Conservation (phyloP, 2,329 filamentous ascomycete genomes). For the Chalaropsis ovoidea region DNA sequence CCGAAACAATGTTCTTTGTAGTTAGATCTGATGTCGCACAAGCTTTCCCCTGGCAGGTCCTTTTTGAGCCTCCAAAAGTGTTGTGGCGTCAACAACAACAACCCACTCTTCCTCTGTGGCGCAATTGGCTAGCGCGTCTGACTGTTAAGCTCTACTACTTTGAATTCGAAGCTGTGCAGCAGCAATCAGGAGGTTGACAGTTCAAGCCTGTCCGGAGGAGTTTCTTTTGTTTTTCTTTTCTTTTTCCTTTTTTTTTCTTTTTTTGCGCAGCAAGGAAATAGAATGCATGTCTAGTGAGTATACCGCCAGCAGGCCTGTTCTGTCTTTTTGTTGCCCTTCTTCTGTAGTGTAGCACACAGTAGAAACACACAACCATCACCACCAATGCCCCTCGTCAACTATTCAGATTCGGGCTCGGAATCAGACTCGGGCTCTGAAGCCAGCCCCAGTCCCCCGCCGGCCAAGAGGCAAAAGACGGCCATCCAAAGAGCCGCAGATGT, state of each 20-base stretch:
- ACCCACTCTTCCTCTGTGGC: conserved; percentile 32
- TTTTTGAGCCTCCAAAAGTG: not conserved
- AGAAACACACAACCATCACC: not conserved
- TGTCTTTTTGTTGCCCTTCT: not conserved
- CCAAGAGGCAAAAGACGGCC: conserved; percentile 20
- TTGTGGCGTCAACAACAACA: not conserved
- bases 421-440: conserved; percentile 16
- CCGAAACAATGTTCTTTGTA: too few species aligned
- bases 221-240: not conserved
- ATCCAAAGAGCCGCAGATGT: not conserved
- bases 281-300: not conserved
- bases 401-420: conserved; percentile 33
- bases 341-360: not conserved
- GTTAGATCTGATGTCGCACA: not conserved
- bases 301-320: not conserved
- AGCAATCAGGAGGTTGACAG: conserved; percentile 26
- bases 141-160: conserved; percentile 38
- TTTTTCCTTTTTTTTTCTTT: too few species aligned
- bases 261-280: not conserved
- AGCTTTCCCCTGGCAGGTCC: not conserved
- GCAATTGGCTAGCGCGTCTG: conserved; percentile 50
- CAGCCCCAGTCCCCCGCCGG: conserved; percentile 14
- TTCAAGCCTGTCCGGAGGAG: conserved; percentile 26
- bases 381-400: conserved; percentile 52
- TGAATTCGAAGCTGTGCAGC: not conserved